Percentiles rank a stretch among this genome's conserved stretches.
Evolutionary conservation across 176 grass and related monocot genomes (phyloP).

Genomic region (Ampelocalamus luodianensis): DNA sequence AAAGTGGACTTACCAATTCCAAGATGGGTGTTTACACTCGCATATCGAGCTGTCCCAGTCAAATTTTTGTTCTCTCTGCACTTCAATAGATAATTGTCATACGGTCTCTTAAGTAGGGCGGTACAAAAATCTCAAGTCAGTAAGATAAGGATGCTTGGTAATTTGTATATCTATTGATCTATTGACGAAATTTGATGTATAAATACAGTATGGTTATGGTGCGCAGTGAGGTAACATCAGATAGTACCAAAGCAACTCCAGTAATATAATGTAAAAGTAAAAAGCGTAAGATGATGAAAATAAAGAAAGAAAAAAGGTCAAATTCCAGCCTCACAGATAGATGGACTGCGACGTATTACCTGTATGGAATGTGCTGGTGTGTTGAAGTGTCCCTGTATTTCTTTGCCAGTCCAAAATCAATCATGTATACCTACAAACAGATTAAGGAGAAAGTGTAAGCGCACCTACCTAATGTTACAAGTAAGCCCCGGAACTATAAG

Average conservation of each 20-base stretch:
- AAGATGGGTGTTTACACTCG: conserved; percentile 95
- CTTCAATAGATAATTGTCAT: conserved; percentile 51
- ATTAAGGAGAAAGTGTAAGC: conserved; percentile 27
- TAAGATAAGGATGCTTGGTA: conserved; percentile 7
- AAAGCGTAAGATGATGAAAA: conserved; percentile 11
- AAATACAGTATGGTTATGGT: conserved; percentile 22
- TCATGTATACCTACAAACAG: conserved; percentile 70
- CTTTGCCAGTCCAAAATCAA: conserved; percentile 96
- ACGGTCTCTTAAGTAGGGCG: background rate
- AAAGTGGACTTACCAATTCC: conserved; percentile 70
- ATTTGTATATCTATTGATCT: background rate
- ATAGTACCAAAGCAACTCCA: background rate
- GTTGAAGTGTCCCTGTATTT: conserved; percentile 78
- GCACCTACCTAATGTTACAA: conserved; percentile 1
- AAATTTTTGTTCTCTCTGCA: conserved; percentile 94
- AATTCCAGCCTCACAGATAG: conserved; percentile 21
- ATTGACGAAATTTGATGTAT: background rate
- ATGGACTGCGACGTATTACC: conserved; percentile 48
- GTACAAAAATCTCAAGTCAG: conserved; percentile 16
- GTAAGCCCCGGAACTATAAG: conserved; percentile 13
- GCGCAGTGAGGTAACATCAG: background rate
- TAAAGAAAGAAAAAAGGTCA: conserved; percentile 8
- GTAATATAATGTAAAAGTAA: background rate
- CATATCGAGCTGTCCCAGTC: conserved; percentile 92
- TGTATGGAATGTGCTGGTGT: conserved; percentile 90